Percentiles rank a stretch among this genome's conserved stretches.
Evolutionary conservation across 306 rosid species (phyloP).

Genomic region (Trifolium fragiferum): DNA sequence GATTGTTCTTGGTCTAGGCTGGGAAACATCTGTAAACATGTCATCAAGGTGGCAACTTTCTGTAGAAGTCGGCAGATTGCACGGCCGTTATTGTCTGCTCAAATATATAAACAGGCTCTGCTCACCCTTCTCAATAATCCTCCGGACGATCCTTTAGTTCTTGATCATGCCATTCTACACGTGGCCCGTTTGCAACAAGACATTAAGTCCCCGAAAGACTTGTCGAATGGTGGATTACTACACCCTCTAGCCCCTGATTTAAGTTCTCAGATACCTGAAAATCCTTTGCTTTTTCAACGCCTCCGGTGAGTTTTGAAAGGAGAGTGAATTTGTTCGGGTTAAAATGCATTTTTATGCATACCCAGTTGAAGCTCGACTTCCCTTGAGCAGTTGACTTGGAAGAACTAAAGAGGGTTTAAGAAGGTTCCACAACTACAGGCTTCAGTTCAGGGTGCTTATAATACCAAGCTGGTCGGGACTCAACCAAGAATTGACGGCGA

Average conservation of each 20-base stretch:
- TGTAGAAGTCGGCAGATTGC: conserved; percentile 66
- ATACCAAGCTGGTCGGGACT: too few species aligned
- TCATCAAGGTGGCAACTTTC: conserved; percentile 72
- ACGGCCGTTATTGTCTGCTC: conserved; percentile 67
- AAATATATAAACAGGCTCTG: not conserved
- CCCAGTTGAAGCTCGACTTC: conserved; percentile 22
- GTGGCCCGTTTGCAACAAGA: not conserved
- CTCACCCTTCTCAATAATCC: not conserved
- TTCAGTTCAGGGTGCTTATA: too few species aligned
- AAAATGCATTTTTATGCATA: conserved; percentile 24
- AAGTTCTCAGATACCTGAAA: conserved; percentile 55
- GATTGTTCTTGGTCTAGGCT: conserved; percentile 78
- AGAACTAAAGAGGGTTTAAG: conserved; percentile 43
- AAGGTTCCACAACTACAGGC: conserved; percentile 2
- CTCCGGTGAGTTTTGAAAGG: conserved; percentile 44
- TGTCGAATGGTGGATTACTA: conserved; percentile 66
- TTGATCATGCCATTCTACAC: too few species aligned
- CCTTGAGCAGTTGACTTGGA: conserved; percentile 27
- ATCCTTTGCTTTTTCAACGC: conserved; percentile 51
- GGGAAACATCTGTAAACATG: conserved; percentile 79
- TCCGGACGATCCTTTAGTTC: conserved; percentile 70
- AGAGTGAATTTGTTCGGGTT: conserved; percentile 25
- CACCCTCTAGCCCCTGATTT: conserved; percentile 65
- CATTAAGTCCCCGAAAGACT: conserved; percentile 65
- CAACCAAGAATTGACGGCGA: too few species aligned